Percentiles rank a stretch among this genome's conserved stretches.
These are phyloP conservation scores for Picea engelmannii DNA, from an alignment of 83 land plant species.

Conservation along the genomic window DNA sequence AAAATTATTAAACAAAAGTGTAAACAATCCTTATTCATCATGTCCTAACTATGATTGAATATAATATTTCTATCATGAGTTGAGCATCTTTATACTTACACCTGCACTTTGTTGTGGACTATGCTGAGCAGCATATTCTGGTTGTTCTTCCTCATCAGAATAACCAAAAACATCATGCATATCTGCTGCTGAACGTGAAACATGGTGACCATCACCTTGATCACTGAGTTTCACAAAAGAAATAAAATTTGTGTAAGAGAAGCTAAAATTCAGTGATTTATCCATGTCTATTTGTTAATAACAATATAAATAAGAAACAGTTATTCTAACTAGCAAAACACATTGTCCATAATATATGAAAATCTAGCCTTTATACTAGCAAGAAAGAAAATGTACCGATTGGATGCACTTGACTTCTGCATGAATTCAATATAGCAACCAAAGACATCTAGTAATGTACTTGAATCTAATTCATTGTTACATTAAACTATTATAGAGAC, in stretches of 20 bases:
- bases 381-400: neutral
- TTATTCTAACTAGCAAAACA: neutral
- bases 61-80: neutral
- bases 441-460: neutral
- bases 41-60: neutral
- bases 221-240: constrained; percentile 27
- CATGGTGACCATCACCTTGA: constrained; percentile 51
- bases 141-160: constrained; percentile 94
- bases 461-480: neutral
- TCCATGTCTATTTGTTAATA: neutral
- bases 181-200: constrained; percentile 42
- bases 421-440: neutral
- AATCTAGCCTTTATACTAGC: neutral
- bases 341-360: neutral
- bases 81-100: constrained; percentile 28
- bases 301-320: neutral
- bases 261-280: neutral
- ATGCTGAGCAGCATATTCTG: constrained; percentile 50
- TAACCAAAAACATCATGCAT: constrained; percentile 97
- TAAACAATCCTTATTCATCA: neutral
- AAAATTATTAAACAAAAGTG: too few species aligned
- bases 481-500: neutral
- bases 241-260: constrained; percentile 5
- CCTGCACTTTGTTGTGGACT: constrained; percentile 46
- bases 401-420: neutral